Evolutionary conservation across 176 grass and related monocot genomes (phyloP).

Genomic region (Chloris gayana): DNA sequence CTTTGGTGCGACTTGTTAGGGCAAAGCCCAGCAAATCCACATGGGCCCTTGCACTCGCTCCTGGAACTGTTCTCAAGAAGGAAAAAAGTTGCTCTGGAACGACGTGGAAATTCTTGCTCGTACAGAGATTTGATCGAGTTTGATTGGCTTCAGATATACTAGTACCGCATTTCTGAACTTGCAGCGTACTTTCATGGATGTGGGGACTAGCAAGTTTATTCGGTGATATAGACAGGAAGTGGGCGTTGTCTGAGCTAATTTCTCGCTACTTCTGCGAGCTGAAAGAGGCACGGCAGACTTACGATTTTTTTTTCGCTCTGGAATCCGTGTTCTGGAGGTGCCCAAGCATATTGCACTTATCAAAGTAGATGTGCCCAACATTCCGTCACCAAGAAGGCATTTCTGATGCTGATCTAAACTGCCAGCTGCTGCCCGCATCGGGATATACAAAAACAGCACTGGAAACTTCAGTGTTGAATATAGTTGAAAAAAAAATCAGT

Average conservation of each 20-base stretch:
- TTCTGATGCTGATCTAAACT: background rate
- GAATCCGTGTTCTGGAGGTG: slow-evolving; percentile 13
- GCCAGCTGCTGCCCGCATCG: background rate
- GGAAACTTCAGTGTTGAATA: background rate
- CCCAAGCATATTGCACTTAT: background rate
- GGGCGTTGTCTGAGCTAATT: background rate
- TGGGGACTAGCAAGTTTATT: background rate
- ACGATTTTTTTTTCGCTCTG: background rate
- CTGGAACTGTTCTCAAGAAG: background rate
- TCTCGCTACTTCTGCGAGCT: slow-evolving; percentile 1
- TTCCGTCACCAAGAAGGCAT: background rate
- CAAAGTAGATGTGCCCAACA: background rate
- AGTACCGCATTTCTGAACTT: background rate
- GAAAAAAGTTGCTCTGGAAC: background rate
- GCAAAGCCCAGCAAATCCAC: no score
- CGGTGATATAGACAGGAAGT: background rate
- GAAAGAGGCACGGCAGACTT: background rate
- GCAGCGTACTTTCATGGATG: no score
- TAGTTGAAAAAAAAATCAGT: no score
- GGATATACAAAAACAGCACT: background rate
- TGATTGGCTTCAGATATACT: background rate
- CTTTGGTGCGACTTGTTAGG: background rate
- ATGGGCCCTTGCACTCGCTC: background rate
- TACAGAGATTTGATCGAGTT: background rate
- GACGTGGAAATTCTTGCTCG: background rate